Conservation (phyloP, 2,329 filamentous ascomycete species). For the Diaporthe longicolla region DNA sequence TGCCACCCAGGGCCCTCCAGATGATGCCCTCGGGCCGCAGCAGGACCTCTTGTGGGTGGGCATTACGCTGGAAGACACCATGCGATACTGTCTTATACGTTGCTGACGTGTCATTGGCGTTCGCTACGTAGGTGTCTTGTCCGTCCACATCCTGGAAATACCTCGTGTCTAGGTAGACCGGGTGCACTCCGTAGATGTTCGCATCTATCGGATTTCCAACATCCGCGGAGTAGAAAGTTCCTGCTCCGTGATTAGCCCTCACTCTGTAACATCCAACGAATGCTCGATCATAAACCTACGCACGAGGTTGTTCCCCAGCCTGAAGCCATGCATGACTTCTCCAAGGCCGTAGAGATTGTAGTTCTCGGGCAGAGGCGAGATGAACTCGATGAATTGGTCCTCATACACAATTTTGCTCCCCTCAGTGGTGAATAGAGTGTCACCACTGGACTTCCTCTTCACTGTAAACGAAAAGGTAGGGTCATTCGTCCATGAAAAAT, state of each 20-base stretch:
- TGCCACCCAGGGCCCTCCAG: constrained; percentile 82
- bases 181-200: constrained; percentile 83
- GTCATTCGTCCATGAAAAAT: constrained; percentile 66
- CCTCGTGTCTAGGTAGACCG: constrained; percentile 84
- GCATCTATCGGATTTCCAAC: constrained; percentile 73
- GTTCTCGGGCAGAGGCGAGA: constrained; percentile 74
- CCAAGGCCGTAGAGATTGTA: constrained; percentile 85
- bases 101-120: constrained; percentile 65
- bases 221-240: constrained; percentile 74
- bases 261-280: background rate
- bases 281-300: constrained; percentile 55
- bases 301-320: constrained; percentile 80
- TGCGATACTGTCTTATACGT: constrained; percentile 79
- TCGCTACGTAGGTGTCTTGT: constrained; percentile 65
- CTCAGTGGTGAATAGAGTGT: constrained; percentile 77
- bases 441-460: constrained; percentile 69
- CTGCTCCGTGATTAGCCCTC: constrained; percentile 45
- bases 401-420: constrained; percentile 78
- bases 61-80: constrained; percentile 82
- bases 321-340: constrained; percentile 79
- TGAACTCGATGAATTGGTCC: constrained; percentile 84
- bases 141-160: constrained; percentile 74
- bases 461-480: constrained; percentile 79
- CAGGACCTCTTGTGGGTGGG: constrained; percentile 81
- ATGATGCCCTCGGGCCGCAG: constrained; percentile 75